These are phyloP conservation scores for Streptanthus diversifolius DNA, from an alignment of 345 rosid genomes.

Conservation along the genomic window DNA sequence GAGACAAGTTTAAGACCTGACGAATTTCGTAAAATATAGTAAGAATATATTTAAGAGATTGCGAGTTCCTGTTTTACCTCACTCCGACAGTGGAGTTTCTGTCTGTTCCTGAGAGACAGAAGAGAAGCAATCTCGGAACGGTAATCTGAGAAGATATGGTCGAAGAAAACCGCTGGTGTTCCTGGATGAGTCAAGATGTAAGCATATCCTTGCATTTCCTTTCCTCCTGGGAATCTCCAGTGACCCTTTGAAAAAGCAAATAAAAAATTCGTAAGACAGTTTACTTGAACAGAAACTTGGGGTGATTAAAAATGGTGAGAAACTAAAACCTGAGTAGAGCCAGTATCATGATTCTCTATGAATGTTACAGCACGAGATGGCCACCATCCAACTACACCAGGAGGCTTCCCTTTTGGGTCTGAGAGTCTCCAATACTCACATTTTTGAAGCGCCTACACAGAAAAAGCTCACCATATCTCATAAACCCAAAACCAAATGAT, in stretches of 20 bases:
- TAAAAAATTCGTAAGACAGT: background rate
- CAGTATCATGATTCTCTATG: constrained; percentile 96
- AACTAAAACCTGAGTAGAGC: constrained; percentile 84
- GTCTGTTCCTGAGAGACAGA: constrained; percentile 64
- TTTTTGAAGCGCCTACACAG: constrained; percentile 59
- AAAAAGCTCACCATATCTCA: background rate
- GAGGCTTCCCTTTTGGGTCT: constrained; percentile 84
- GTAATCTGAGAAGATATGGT: constrained; percentile 72
- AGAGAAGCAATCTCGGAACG: constrained; percentile 66
- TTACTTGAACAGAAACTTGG: background rate
- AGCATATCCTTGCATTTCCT: constrained; percentile 98
- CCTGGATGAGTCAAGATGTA: constrained; percentile 97
- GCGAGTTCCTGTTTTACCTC: constrained; percentile 40
- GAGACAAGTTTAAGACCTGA: background rate
- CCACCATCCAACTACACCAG: constrained; percentile 99
- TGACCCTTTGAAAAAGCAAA: constrained; percentile 55
- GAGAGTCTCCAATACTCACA: constrained; percentile 96
- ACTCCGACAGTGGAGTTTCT: constrained; percentile 82
- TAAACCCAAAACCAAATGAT: background rate
- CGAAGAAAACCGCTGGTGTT: constrained; percentile 88
- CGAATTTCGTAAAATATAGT: background rate
- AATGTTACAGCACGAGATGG: constrained; percentile 99
- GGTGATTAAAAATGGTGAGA: background rate
- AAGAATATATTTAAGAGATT: background rate
- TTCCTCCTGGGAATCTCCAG: constrained; percentile 95